A percentile compares a stretch with the other conserved stretches of the same genome.
These are phyloP conservation scores for Sphagnum magellanicum DNA, from an alignment of 228 moss, liverwort and hornwort genomes.

Conservation along the genomic window DNA sequence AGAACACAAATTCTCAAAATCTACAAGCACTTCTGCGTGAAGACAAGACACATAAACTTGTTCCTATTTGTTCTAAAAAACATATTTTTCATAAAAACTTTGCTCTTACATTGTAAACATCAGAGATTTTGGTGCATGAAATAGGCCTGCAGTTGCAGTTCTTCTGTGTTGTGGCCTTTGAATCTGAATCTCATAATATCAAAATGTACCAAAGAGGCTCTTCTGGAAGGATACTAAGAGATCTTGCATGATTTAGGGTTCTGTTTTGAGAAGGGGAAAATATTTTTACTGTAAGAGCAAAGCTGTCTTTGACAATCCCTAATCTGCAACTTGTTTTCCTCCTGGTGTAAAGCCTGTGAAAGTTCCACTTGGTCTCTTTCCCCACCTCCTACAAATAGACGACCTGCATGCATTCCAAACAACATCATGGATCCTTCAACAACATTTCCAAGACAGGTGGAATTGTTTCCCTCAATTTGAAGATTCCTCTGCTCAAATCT, in stretches of 20 bases:
- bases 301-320: slow-evolving; percentile 38
- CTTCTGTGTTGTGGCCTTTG: not conserved
- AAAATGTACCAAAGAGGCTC: slow-evolving; percentile 5
- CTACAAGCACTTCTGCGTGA: too few relatives aligned
- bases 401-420: slow-evolving; percentile 25
- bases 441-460: not conserved
- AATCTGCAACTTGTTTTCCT: slow-evolving; percentile 21
- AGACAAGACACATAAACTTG: too few relatives aligned
- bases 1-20: too few relatives aligned
- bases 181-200: not conserved
- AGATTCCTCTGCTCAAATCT: too few relatives aligned
- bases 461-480: too few relatives aligned
- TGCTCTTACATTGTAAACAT: not conserved
- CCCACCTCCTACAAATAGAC: slow-evolving; percentile 28
- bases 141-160: not conserved
- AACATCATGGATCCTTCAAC: not conserved
- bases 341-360: slow-evolving; percentile 20
- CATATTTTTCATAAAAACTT: not conserved
- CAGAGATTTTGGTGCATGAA: not conserved
- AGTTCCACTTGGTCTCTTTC: slow-evolving; percentile 35
- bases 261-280: not conserved
- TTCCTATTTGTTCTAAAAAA: too few relatives aligned
- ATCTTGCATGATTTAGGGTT: not conserved
- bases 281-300: slow-evolving; percentile 27
- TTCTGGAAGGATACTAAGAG: slow-evolving; percentile 2